Conservation (phyloP, 192 early-diverging fungal genomes). For the Rhizophagus prolifer region DNA sequence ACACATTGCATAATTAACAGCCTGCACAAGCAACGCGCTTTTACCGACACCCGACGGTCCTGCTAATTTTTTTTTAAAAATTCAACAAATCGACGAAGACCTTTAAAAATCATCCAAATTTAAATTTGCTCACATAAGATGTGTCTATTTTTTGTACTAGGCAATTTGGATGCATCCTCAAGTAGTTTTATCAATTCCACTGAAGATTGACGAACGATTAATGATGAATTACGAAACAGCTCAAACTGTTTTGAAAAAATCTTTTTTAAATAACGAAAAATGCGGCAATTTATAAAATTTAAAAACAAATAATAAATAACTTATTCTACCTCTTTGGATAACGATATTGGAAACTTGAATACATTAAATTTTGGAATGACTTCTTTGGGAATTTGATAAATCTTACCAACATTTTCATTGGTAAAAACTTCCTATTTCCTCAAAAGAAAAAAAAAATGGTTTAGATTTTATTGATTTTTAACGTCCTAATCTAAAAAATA, state of each 20-base stretch:
- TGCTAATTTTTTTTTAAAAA: conserved; percentile 22
- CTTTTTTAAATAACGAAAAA: not conserved
- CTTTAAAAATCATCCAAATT: not conserved
- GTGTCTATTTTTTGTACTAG: conserved; percentile 39
- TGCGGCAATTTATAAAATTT: not conserved
- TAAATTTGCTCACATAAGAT: conserved; percentile 32
- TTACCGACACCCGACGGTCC: conserved; percentile 51
- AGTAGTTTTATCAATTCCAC: conserved; percentile 40
- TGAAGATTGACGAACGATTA: conserved; percentile 43
- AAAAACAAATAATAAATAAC: not conserved
- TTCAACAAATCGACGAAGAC: not conserved
- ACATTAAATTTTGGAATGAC: conserved; percentile 31
- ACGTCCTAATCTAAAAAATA: not conserved
- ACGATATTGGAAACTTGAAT: conserved; percentile 29
- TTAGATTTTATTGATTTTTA: not conserved
- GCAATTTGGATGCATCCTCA: conserved; percentile 34
- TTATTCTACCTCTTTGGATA: conserved; percentile 25
- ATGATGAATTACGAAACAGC: conserved; percentile 41
- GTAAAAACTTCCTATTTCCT: conserved; percentile 18
- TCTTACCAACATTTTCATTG: conserved; percentile 27
- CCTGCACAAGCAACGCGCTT: conserved; percentile 49
- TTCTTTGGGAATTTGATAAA: conserved; percentile 26
- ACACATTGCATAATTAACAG: conserved; percentile 43
- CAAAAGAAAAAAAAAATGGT: not conserved
- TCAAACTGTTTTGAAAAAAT: conserved; percentile 35